phyloP scores from a whole-genome alignment of 257 asterid species.

The Nicotiana attenuata region DNA sequence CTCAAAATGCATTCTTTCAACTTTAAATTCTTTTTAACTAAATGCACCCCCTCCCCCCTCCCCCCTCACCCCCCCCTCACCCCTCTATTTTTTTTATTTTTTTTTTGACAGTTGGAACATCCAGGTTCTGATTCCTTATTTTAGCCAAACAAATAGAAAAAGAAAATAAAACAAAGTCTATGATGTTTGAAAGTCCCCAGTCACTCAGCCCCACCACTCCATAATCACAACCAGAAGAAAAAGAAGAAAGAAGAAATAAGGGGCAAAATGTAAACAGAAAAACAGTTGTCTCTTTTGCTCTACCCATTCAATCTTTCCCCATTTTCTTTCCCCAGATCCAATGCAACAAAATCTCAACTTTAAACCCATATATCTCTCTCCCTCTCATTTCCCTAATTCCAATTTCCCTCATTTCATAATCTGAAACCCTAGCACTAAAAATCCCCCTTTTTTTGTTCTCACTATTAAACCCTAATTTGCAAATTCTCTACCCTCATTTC shows the following conservation, averaged over 20 bases:
- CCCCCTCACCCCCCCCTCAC: too few species aligned
- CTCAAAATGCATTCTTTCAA: background rate
- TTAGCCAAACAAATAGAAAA: background rate
- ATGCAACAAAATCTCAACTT: constrained; percentile 19
- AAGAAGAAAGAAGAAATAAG: background rate
- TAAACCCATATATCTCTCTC: background rate
- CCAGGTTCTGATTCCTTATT: background rate
- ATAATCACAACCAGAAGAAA: constrained; percentile 1
- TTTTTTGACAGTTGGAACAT: background rate
- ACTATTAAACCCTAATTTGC: background rate
- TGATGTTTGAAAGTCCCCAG: background rate
- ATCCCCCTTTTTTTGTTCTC: background rate
- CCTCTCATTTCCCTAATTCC: background rate
- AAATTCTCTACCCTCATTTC: background rate
- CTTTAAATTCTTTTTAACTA: background rate
- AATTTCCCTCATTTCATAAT: background rate
- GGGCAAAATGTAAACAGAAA: constrained; percentile 16
- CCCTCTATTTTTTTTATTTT: background rate
- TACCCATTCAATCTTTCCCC: constrained; percentile 13
- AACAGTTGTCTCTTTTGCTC: constrained; percentile 15
- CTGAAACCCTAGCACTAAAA: constrained; percentile 3
- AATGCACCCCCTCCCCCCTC: background rate
- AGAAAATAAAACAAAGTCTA: background rate
- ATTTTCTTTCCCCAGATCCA: constrained; percentile 27
- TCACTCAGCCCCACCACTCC: constrained; percentile 4